phyloP scores from a whole-genome alignment of 345 rosid species.

The Salix arbutifolia region DNA sequence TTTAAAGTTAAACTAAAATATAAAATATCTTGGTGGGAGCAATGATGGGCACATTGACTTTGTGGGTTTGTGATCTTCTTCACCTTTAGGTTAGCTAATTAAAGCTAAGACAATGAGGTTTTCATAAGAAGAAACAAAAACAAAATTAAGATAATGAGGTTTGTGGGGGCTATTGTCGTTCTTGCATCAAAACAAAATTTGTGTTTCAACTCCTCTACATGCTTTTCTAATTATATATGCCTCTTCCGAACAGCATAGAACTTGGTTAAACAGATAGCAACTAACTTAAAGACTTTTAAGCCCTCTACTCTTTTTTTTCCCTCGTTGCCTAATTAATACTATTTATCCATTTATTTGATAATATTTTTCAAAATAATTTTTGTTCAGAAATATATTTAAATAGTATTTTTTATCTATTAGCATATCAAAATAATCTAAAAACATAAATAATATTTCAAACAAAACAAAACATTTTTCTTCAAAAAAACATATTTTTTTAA shows the following conservation, averaged over 20 bases:
- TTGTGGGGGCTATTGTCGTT: background rate
- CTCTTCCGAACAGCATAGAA: constrained; percentile 1
- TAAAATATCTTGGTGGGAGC: background rate
- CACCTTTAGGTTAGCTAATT: background rate
- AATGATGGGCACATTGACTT: background rate
- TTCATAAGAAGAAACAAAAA: no score
- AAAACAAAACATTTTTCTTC: no score
- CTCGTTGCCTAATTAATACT: background rate
- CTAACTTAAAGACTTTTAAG: constrained; percentile 25
- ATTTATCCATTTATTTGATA: no score
- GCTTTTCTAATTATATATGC: background rate
- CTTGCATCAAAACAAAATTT: background rate
- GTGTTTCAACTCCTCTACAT: background rate
- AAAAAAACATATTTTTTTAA: no score
- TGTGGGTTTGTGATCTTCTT: background rate
- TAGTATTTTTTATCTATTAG: no score
- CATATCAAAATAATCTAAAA: no score
- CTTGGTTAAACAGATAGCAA: constrained; percentile 32
- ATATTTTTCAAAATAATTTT: no score
- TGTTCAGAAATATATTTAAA: no score
- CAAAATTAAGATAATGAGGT: background rate
- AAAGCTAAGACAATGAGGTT: no score
- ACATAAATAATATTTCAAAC: no score
- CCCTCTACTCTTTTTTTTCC: background rate
- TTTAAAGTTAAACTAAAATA: background rate